Percentiles rank a stretch among this genome's conserved stretches.
Evolutionary conservation across 2,329 filamentous ascomycete species (phyloP).

Genomic region (Drechmeria coniospora): DNA sequence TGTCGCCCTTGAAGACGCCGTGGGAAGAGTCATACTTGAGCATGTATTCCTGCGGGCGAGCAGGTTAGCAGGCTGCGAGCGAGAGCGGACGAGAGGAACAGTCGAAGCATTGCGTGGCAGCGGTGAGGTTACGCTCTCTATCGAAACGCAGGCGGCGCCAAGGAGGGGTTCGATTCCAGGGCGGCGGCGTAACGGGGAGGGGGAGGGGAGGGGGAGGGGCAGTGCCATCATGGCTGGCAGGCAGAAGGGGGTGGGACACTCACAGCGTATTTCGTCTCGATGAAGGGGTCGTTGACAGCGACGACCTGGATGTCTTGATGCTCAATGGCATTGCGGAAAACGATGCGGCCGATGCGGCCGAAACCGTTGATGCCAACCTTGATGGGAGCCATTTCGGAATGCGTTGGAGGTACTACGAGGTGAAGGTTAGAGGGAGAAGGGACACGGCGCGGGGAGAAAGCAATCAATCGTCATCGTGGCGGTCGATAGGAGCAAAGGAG

Average conservation of each 20-base stretch:
- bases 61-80: neutral
- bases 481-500: no score
- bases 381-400: constrained; percentile 28
- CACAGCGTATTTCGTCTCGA: constrained; percentile 94
- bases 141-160: no score
- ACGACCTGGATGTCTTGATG: constrained; percentile 81
- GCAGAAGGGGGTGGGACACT: constrained; percentile 26
- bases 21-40: constrained; percentile 98
- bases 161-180: constrained; percentile 5
- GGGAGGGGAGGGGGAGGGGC: constrained; percentile 2
- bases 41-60: constrained; percentile 72
- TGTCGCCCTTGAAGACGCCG: constrained; percentile 87
- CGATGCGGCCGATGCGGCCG: constrained; percentile 97
- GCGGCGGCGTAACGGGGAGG: no score
- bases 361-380: constrained; percentile 99
- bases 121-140: no score
- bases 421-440: neutral
- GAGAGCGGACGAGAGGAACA: neutral
- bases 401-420: neutral
- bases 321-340: constrained; percentile 96
- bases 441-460: no score
- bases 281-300: constrained; percentile 99
- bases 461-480: no score
- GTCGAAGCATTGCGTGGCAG: no score
- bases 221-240: neutral